Percentiles rank a stretch among this genome's conserved stretches.
These are phyloP conservation scores for Penicillium sp. DNA, from an alignment of 2,329 filamentous ascomycete species.

Conservation along the genomic window DNA sequence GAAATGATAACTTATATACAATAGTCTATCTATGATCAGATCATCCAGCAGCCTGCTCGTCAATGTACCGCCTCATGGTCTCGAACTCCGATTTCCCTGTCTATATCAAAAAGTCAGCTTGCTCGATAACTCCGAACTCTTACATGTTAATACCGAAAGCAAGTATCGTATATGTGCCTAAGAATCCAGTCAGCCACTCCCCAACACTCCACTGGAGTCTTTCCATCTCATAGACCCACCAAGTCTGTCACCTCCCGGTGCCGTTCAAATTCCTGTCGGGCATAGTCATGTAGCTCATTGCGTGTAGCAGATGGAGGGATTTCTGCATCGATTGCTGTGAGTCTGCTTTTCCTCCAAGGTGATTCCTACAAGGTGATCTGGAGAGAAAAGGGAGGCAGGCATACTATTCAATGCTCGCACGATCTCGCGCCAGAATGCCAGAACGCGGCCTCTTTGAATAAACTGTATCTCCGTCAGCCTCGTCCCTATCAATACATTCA, in stretches of 20 bases:
- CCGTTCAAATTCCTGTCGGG: conserved; percentile 42
- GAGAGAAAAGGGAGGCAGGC: conserved; percentile 1
- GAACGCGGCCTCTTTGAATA: conserved; percentile 40
- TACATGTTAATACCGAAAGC: conserved; percentile 33
- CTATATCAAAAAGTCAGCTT: conserved; percentile 17
- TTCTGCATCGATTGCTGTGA: conserved; percentile 23
- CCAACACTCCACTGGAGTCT: neutral
- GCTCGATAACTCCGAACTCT: neutral
- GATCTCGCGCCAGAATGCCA: conserved; percentile 44
- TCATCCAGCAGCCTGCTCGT: conserved; percentile 37
- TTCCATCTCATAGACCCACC: conserved; percentile 24
- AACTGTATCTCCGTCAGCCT: conserved; percentile 29
- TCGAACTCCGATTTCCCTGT: conserved; percentile 47
- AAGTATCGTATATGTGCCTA: conserved; percentile 45
- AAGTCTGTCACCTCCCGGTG: conserved; percentile 42
- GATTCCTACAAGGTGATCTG: neutral
- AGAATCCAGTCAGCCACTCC: neutral
- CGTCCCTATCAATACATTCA: neutral
- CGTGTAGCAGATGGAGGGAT: conserved; percentile 39
- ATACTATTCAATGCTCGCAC: conserved; percentile 39
- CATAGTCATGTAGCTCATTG: conserved; percentile 40
- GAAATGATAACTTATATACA: neutral
- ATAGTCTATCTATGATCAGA: neutral
- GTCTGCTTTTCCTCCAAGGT: neutral
- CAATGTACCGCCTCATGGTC: conserved; percentile 45